Percentiles rank a stretch among this genome's conserved stretches.
Conservation (phyloP, 352 stramenopile species). For the Globisporangium lucens region DNA sequence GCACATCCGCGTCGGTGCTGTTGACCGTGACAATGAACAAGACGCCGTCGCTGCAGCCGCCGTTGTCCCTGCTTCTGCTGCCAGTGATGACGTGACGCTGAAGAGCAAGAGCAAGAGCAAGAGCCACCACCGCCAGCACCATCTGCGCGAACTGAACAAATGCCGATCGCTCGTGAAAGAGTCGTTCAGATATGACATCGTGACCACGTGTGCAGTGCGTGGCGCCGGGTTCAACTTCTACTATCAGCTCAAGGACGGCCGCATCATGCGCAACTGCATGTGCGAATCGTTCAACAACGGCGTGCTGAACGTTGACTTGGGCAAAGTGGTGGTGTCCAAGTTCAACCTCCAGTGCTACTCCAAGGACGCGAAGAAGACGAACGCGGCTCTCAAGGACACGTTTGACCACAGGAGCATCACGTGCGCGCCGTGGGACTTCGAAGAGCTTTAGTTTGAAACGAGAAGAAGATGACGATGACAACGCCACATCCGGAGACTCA, state of each 20-base stretch:
- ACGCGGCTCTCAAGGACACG: not conserved
- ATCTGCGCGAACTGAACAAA: not conserved
- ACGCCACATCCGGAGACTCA: not conserved
- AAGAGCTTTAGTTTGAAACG: not conserved
- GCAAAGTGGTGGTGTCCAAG: not conserved
- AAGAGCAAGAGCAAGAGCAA: not conserved
- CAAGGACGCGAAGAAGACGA: not conserved
- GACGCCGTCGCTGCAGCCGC: not conserved
- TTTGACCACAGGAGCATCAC: not conserved
- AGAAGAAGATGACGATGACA: not conserved
- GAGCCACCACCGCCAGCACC: not conserved
- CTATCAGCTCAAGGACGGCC: constrained; percentile 5
- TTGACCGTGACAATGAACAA: not conserved
- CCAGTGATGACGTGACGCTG: not conserved
- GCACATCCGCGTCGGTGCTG: constrained; percentile 1
- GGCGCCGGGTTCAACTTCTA: not conserved
- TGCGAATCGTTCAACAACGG: constrained; percentile 2
- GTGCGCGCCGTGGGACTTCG: not conserved
- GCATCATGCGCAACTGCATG: not conserved
- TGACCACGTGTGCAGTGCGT: constrained; percentile 2
- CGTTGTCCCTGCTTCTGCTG: not conserved
- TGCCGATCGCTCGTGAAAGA: not conserved
- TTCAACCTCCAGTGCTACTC: constrained; percentile 2
- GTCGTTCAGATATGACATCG: not conserved
- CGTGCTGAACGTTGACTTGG: not conserved